These are phyloP conservation scores for Simmondsia chinensis DNA, from an alignment of 148 eudicot genomes.

Conservation along the genomic window DNA sequence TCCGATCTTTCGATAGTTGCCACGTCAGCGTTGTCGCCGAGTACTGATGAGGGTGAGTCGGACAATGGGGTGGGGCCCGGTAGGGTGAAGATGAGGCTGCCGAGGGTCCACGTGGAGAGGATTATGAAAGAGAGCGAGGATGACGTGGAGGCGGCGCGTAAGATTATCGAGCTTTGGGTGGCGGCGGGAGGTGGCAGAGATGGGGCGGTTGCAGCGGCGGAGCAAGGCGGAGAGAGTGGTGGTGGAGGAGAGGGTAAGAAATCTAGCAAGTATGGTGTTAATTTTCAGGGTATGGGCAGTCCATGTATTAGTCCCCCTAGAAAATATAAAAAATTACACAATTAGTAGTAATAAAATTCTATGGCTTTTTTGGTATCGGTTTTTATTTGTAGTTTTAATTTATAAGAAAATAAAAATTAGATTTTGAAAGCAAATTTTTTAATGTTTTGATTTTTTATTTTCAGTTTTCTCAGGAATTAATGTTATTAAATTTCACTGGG, in stretches of 20 bases:
- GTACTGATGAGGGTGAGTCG: background rate
- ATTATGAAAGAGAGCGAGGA: conserved; percentile 44
- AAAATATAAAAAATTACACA: conserved; percentile 20
- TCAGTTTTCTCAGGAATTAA: too few species aligned
- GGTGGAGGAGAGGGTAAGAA: conserved; percentile 5
- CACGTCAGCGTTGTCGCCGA: conserved; percentile 1
- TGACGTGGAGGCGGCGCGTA: conserved; percentile 46
- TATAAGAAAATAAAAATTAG: too few species aligned
- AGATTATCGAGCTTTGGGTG: conserved; percentile 39
- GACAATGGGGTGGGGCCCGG: conserved; percentile 20
- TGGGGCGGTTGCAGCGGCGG: conserved; percentile 1
- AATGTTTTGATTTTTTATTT: too few species aligned
- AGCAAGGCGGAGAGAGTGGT: background rate
- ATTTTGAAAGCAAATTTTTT: too few species aligned
- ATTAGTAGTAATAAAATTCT: too few species aligned
- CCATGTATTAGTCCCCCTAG: conserved; percentile 4
- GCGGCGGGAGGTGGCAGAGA: conserved; percentile 1
- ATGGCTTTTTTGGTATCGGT: too few species aligned
- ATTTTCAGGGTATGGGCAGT: conserved; percentile 4
- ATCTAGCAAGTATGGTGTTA: background rate
- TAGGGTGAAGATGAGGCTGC: conserved; percentile 58
- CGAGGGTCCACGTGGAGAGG: conserved; percentile 35
- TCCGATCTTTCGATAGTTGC: conserved; percentile 22
- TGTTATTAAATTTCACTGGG: too few species aligned
- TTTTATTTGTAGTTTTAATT: too few species aligned